These are phyloP conservation scores for Cryptococcus sp. DNA, from an alignment of 1,284 basidiomycete species.

Conservation along the genomic window DNA sequence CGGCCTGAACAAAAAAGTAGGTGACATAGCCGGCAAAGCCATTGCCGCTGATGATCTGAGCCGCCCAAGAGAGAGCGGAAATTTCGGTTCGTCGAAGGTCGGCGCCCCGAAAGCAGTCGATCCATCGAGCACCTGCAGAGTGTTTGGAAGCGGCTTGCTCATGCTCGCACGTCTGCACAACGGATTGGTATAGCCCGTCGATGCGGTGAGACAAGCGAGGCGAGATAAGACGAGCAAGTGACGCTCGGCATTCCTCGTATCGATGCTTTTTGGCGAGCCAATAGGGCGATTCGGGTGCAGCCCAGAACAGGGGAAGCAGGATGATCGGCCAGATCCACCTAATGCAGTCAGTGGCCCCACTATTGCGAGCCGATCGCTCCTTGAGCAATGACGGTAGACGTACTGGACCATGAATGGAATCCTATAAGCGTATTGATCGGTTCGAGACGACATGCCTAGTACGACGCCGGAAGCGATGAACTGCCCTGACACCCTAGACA, in stretches of 20 bases:
- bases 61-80: conserved; percentile 22
- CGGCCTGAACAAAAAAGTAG: conserved; percentile 37
- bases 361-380: background rate
- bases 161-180: conserved; percentile 38
- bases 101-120: conserved; percentile 49
- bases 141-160: too few species aligned
- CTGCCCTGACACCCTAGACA: conserved; percentile 31
- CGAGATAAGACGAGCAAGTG: too few species aligned
- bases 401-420: conserved; percentile 19
- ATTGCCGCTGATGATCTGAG: conserved; percentile 4
- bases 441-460: conserved; percentile 24
- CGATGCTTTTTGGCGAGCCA: conserved; percentile 43
- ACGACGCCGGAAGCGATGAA: conserved; percentile 33
- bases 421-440: conserved; percentile 14
- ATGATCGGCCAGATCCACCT: conserved; percentile 8
- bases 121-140: conserved; percentile 40
- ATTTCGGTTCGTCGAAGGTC: conserved; percentile 44
- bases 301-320: conserved; percentile 6
- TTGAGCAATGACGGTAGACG: background rate
- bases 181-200: too few species aligned
- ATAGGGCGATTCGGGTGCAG: conserved; percentile 34
- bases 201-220: too few species aligned
- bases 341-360: too few species aligned
- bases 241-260: conserved; percentile 48
- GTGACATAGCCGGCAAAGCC: conserved; percentile 6